Percentiles rank a stretch among this genome's conserved stretches.
Conservation (phyloP, 352 stramenopile genomes). For the Phytophthora agathidicida region DNA sequence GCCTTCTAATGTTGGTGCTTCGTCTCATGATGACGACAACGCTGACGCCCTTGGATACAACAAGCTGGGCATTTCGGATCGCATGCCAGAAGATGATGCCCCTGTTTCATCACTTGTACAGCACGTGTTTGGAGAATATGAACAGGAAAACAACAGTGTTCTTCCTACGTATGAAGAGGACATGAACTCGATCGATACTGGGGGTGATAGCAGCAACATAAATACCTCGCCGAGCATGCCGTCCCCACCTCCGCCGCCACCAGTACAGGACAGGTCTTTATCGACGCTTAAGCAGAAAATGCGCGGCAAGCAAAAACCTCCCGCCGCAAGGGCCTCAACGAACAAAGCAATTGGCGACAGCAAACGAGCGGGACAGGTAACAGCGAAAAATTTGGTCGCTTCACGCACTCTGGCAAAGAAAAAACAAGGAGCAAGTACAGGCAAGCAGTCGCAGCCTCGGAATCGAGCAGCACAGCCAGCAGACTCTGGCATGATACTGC, state of each 20-base stretch:
- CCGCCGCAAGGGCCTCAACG: neutral
- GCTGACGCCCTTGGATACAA: constrained; percentile 1
- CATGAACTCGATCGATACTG: neutral
- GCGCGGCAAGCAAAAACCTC: constrained; percentile 21
- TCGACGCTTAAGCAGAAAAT: constrained; percentile 36
- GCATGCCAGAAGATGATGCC: constrained; percentile 13
- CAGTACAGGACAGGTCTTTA: constrained; percentile 25
- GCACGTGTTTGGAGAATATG: constrained; percentile 50
- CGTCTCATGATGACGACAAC: neutral
- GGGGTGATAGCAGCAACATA: neutral
- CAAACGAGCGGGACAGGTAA: neutral
- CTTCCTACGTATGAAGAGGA: constrained; percentile 15
- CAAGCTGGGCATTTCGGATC: neutral
- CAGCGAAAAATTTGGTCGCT: constrained; percentile 8
- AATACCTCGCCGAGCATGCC: neutral
- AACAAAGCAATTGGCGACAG: constrained; percentile 11
- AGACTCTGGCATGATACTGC: constrained; percentile 40
- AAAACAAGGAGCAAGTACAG: constrained; percentile 8
- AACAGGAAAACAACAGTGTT: constrained; percentile 7
- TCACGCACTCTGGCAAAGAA: constrained; percentile 4
- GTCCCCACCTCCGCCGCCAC: neutral
- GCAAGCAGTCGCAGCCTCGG: constrained; percentile 9
- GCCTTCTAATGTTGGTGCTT: constrained; percentile 1
- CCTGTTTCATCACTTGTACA: constrained; percentile 64
- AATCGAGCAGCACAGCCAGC: constrained; percentile 3